Evolutionary conservation across 768 basidiomycete genomes (phyloP), one percentile per base, ranked within the genome.

Genomic region (Tephrocybe sp.): DNA sequence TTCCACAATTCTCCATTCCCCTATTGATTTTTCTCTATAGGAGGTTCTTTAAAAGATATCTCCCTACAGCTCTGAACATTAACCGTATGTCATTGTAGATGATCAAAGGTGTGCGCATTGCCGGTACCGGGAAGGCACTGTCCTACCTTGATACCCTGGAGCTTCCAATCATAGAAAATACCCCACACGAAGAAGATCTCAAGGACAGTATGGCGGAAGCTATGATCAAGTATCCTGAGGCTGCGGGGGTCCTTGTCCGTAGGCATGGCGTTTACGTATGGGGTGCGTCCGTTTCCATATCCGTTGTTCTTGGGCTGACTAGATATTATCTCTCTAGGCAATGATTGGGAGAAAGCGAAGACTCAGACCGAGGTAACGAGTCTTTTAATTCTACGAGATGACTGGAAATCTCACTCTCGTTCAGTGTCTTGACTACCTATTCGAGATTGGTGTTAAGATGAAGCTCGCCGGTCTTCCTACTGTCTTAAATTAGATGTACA

Each of bases 161-260:
- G 44, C 72, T 95, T 2, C 92, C 92, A 0, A 93, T 95, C 61
- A 95, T 94, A 52, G 87, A 91, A 57, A 95, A 94, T 60, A 95
- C 92, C 1, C 92, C 92, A 4, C 77, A 89, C 51, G 92, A 95
- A 64, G 92, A 93, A 64, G 92, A 93, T 63, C 71, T 95, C 49
- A 88, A 84, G 52, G 89, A 89, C 34, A 87, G 89, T 53, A 93
- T 95, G 91, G 89, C 83, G 0, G 83, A 82, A 28, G 91, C 91
- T 2, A 92, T 94, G 89, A 65, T 69, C 9, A 78, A 82, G 53
- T 84, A 87, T 60, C 92, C 92, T 0, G 80, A 90, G 36, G 87
- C 92, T 0, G 80, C 87, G 1, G 92, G 74, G 1, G 74, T 91
- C 11, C 80, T 93, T 16, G 90, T 91, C 9, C 76, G 89, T 38